These are phyloP conservation scores for Sisymbrium altissimum DNA, from an alignment of 345 rosid genomes.

Conservation along the genomic window DNA sequence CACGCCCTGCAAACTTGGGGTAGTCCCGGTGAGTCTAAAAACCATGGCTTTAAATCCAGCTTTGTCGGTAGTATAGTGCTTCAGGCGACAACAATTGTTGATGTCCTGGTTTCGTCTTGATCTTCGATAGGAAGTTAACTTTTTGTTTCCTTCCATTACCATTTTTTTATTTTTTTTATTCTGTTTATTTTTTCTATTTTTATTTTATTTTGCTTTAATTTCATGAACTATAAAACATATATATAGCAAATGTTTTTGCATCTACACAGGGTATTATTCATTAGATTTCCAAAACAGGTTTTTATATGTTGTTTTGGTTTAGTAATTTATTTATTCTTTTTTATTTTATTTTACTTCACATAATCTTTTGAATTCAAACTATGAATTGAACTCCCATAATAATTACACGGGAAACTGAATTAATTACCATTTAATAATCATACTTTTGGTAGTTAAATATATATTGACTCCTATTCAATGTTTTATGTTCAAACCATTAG, in stretches of 20 bases:
- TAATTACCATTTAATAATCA: neutral
- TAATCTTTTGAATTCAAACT: neutral
- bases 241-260: neutral
- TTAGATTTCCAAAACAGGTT: neutral
- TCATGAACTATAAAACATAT: neutral
- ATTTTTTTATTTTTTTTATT: neutral
- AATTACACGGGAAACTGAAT: neutral
- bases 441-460: neutral
- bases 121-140: too few species aligned
- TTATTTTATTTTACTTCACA: neutral
- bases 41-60: slow-evolving; percentile 61
- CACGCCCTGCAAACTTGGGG: slow-evolving; percentile 37
- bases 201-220: neutral
- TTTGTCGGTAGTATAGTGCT: slow-evolving; percentile 59
- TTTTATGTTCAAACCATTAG: neutral
- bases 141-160: neutral
- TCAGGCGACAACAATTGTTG: neutral
- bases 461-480: neutral
- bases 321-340: neutral
- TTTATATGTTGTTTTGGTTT: neutral
- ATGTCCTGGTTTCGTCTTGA: neutral
- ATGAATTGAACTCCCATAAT: neutral
- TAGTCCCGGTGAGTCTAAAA: slow-evolving; percentile 61
- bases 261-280: neutral
- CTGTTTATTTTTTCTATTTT: neutral